A percentile compares a stretch with the other conserved stretches of the same genome.
Evolutionary conservation across 23 red algal species (phyloP).

Genomic region (Pyropia haitanensis): DNA sequence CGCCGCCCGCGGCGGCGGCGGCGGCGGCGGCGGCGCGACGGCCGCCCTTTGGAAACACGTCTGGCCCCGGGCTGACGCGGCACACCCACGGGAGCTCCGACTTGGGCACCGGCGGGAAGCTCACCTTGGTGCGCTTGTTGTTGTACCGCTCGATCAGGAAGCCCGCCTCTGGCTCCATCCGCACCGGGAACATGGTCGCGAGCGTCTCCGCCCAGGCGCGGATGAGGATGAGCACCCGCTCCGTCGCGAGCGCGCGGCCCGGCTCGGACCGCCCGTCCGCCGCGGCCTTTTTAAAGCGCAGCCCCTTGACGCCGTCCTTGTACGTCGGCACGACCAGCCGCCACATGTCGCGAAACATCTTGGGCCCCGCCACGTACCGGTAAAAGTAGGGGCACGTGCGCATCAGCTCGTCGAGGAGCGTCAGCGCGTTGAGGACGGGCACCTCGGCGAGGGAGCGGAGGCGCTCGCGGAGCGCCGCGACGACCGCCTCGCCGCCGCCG

Average conservation of each 20-base stretch:
- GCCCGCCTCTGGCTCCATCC: constrained; percentile 50
- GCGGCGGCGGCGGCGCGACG: neutral
- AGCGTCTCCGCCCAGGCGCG: constrained; percentile 86
- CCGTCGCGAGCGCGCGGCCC: neutral
- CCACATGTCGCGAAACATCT: constrained; percentile 93
- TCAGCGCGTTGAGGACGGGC: constrained; percentile 52
- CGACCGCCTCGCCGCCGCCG: constrained; percentile 41
- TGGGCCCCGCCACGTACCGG: constrained; percentile 70
- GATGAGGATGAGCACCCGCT: constrained; percentile 59
- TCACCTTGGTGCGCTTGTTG: constrained; percentile 45
- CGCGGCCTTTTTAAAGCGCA: too few relatives aligned
- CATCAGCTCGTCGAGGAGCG: constrained; percentile 79
- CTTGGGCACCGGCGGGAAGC: constrained; percentile 34
- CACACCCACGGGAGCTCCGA: constrained; percentile 55
- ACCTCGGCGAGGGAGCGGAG: constrained; percentile 57
- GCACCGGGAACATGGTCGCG: constrained; percentile 37
- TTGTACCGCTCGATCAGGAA: constrained; percentile 72
- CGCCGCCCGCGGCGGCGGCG: neutral
- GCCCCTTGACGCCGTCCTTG: constrained; percentile 72
- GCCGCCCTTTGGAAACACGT: neutral
- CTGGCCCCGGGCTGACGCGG: constrained; percentile 10
- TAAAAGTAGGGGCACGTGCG: constrained; percentile 77
- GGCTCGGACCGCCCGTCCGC: too few relatives aligned
- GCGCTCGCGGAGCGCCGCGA: constrained; percentile 61
- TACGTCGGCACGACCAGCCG: constrained; percentile 85